These are phyloP conservation scores for Entelexis sorbosivorans DNA, from an alignment of 1,139 yeast species.

Conservation along the genomic window DNA sequence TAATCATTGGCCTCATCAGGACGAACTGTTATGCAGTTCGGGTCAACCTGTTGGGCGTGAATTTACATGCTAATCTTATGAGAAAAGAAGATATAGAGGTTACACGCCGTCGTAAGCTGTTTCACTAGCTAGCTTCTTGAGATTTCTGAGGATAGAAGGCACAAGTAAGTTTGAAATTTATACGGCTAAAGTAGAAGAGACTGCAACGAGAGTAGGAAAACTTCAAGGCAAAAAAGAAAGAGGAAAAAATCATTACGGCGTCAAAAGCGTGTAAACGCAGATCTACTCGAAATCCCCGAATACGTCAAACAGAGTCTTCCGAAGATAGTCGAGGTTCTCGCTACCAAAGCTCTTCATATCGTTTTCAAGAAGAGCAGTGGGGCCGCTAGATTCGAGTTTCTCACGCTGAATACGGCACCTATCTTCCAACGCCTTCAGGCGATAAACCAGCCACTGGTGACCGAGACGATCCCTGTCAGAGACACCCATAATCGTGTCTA, in stretches of 20 bases:
- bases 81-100: no score
- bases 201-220: background rate
- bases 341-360: conserved; percentile 1
- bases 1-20: no score
- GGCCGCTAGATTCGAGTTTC: background rate
- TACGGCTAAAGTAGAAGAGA: no score
- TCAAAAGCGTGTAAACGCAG: background rate
- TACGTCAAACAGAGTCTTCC: background rate
- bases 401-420: conserved; percentile 14
- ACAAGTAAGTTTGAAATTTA: no score
- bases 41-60: no score
- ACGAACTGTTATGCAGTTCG: no score
- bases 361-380: background rate
- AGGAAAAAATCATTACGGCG: background rate
- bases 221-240: background rate
- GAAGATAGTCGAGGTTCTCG: background rate
- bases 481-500: conserved; percentile 37
- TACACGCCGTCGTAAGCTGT: no score
- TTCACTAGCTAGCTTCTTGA: no score
- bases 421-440: conserved; percentile 28
- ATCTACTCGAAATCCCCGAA: background rate
- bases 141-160: no score
- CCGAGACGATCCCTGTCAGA: conserved; percentile 34
- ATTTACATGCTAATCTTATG: no score
- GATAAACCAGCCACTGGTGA: conserved; percentile 38